phyloP scores from a whole-genome alignment of 768 basidiomycete species.

The Pisolithus microcarpus region DNA sequence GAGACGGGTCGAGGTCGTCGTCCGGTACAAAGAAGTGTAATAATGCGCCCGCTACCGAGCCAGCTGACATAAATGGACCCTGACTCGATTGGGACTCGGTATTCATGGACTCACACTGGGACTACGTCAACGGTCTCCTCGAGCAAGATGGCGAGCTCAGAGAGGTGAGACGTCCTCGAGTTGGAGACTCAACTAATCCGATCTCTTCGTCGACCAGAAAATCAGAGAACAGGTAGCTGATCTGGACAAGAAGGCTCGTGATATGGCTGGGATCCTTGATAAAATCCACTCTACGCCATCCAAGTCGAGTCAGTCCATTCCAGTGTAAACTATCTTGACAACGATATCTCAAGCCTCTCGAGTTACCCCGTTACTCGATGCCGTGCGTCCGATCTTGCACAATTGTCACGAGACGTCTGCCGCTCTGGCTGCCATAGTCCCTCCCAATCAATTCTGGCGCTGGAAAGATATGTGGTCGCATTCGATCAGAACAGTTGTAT shows the following conservation, averaged over 20 bases:
- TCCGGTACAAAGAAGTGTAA: neutral
- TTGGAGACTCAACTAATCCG: conserved; percentile 1
- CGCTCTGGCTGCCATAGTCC: conserved; percentile 52
- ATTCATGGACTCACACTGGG: conserved; percentile 50
- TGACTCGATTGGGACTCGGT: neutral
- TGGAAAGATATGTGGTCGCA: conserved; percentile 83
- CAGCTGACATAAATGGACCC: neutral
- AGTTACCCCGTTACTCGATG: conserved; percentile 58
- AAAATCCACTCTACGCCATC: conserved; percentile 71
- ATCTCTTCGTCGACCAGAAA: conserved; percentile 43
- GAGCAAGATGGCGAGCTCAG: conserved; percentile 57
- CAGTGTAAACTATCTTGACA: conserved; percentile 6
- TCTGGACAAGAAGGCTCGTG: conserved; percentile 68
- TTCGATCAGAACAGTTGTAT: conserved; percentile 60
- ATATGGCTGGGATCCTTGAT: conserved; percentile 69
- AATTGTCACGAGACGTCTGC: conserved; percentile 46
- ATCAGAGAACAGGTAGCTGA: conserved; percentile 70
- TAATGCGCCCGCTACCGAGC: too few species aligned
- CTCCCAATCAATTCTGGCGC: conserved; percentile 70
- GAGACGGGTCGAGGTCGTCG: too few species aligned
- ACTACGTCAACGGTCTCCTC: conserved; percentile 50
- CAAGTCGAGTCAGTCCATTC: conserved; percentile 42
- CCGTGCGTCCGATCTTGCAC: conserved; percentile 47
- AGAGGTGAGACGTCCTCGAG: conserved; percentile 41
- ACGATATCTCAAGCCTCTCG: neutral